Evolutionary conservation across 2,329 filamentous ascomycete species (phyloP), one percentile per base, ranked within the genome.

Genomic region (Sporothrix luriei): DNA sequence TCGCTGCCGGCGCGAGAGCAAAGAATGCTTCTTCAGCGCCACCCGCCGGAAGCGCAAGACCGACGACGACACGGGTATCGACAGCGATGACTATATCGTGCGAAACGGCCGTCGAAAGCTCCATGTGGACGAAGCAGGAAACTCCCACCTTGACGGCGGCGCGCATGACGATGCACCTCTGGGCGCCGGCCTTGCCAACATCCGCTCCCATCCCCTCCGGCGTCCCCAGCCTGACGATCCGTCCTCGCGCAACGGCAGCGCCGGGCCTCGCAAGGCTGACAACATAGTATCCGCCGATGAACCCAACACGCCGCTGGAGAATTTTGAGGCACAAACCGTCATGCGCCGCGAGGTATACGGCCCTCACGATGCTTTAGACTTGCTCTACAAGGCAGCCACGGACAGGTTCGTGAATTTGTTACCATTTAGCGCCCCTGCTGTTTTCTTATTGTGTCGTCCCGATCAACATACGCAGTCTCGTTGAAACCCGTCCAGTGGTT

Each of bases 1-100:
- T 71, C 89, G 95, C 77, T 99, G 95, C 79, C 90, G 93, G 68
- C 90, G 95, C 74, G 95, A 99, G 83, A 93, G 90, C 82, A 98
- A 98, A 79, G 91, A 97, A 76, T 99, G 95, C 83, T 97, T 91
- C 85, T 99, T 99, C 83, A 97, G 93, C 72, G 92, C 93, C 24
- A 98, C 94, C 43, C 87, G 95, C 66, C 89, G 95, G 77, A 98
- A 98, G 88, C 88, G 93, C 78, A 96, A 95, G 84, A 85, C 85
- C 62, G 87, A 84, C 74, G 83, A 91, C 74, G 87, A 66, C 13
- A 3, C 82, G 24, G 84, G 80, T 69, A 71, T 73, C 68, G 78
- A 79, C 38, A 82, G 82, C 70, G 86, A 88, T 74, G 90, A 92
- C 73, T 92, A 92, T 78, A 87, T 90, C 70, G 78, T 90, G 43